Evolutionary conservation across 331 rosid genomes (phyloP).

Genomic region (Quercus lobata): DNA sequence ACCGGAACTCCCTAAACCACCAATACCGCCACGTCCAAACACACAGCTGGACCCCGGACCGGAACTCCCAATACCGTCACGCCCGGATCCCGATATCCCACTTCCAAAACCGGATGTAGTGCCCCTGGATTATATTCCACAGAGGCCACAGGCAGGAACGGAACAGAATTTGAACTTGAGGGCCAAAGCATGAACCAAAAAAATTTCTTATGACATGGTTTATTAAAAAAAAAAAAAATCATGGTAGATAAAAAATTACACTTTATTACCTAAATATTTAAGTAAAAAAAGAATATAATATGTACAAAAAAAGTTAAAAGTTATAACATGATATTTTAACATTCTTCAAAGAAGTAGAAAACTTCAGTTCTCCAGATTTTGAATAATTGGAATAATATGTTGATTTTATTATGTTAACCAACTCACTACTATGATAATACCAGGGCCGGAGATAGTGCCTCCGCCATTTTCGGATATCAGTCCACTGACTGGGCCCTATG

Average conservation of each 20-base stretch:
- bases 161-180: too few relatives aligned
- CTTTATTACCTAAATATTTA: too few relatives aligned
- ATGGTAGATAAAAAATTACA: too few relatives aligned
- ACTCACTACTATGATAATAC: neutral
- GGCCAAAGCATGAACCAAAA: too few relatives aligned
- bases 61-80: constrained; percentile 38
- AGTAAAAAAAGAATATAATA: too few relatives aligned
- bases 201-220: too few relatives aligned
- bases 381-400: too few relatives aligned
- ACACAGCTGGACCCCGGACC: neutral
- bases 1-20: constrained; percentile 21
- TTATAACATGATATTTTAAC: too few relatives aligned
- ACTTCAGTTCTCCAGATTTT: too few relatives aligned
- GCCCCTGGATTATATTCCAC: constrained; percentile 18
- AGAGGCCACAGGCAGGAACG: neutral
- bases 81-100: constrained; percentile 35
- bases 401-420: too few relatives aligned
- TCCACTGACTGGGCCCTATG: constrained; percentile 26
- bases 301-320: too few relatives aligned
- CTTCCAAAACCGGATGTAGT: constrained; percentile 32
- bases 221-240: too few relatives aligned
- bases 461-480: constrained; percentile 31
- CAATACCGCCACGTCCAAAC: constrained; percentile 34
- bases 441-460: constrained; percentile 38
- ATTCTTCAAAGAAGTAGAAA: accelerated